Percentiles rank a stretch among this genome's conserved stretches.
Conservation (phyloP, 305 asterid species). For the Ajuga reptans region DNA sequence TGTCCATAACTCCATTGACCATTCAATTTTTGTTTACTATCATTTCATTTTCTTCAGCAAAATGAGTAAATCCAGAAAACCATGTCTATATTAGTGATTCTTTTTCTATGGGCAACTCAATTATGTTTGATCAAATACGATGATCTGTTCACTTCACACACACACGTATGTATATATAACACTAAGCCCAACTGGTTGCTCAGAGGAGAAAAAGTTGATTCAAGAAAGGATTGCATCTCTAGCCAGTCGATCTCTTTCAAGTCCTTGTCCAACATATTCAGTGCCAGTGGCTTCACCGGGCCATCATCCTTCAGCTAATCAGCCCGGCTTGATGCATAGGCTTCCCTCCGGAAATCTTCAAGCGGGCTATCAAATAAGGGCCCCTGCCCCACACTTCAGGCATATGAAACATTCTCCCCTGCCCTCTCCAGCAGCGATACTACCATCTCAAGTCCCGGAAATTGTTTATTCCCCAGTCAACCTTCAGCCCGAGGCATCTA, state of each 20-base stretch:
- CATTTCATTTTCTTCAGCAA: not conserved
- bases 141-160: not conserved
- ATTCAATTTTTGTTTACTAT: not conserved
- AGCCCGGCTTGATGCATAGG: conserved; percentile 6
- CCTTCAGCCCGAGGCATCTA: not conserved
- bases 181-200: conserved; percentile 3
- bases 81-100: not conserved
- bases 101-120: not conserved
- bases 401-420: conserved; percentile 1
- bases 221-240: conserved; percentile 5
- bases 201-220: not conserved
- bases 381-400: conserved; percentile 52
- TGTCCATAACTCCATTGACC: not conserved
- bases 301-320: not conserved
- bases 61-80: not conserved
- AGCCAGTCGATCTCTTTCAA: not conserved
- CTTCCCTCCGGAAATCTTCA: not conserved
- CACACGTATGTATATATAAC: too few species aligned
- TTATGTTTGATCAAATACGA: too few species aligned
- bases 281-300: conserved; percentile 2
- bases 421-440: not conserved
- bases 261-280: not conserved
- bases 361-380: conserved; percentile 19
- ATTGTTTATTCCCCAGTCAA: not conserved
- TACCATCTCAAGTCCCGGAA: not conserved